These are phyloP conservation scores for Trichomonas gallinae DNA, from an alignment of 208 protist genomes.

Conservation along the genomic window DNA sequence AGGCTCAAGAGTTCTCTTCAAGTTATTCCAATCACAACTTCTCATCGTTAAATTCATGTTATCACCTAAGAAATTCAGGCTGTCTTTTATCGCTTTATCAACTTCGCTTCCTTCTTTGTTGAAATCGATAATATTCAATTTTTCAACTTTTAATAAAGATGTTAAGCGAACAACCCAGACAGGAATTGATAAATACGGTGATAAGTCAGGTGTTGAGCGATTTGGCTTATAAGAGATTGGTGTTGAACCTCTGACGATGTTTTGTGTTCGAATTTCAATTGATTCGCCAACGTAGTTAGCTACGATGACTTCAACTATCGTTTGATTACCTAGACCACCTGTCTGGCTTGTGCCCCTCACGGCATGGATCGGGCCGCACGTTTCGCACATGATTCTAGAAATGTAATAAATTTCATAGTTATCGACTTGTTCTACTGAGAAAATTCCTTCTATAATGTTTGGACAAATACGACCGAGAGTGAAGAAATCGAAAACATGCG, in stretches of 20 bases:
- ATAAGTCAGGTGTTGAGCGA: neutral
- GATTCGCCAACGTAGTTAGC: neutral
- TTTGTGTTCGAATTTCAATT: neutral
- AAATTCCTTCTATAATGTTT: neutral
- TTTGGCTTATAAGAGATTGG: neutral
- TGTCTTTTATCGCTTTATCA: neutral
- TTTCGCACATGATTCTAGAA: neutral
- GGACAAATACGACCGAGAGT: neutral
- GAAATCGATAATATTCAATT: neutral
- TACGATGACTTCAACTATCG: neutral
- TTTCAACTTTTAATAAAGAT: neutral
- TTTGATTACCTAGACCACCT: neutral
- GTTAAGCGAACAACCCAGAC: neutral
- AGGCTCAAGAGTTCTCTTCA: neutral
- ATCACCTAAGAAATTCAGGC: neutral
- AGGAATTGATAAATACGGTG: neutral
- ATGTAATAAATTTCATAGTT: neutral
- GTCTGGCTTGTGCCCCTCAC: neutral
- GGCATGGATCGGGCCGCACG: neutral
- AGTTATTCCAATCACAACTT: neutral
- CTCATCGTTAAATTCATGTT: neutral
- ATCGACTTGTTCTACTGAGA: neutral
- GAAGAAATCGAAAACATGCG: neutral
- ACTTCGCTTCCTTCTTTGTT: neutral
- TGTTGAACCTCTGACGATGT: neutral